Evolutionary conservation across 1,284 basidiomycete species (phyloP).

Genomic region (Boletus sp.): DNA sequence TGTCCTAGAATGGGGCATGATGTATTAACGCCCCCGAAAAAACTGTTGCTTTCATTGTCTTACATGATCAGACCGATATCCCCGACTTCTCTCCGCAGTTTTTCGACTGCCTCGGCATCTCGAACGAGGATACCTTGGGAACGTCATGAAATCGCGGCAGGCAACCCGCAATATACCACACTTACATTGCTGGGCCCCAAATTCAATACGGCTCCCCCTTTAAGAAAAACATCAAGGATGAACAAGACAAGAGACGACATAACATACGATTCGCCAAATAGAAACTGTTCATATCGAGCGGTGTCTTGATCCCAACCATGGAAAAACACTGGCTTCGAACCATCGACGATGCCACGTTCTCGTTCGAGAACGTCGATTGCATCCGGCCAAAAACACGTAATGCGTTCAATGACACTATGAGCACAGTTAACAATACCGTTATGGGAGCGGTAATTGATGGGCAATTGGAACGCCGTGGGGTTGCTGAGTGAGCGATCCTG

Average conservation of each 20-base stretch:
- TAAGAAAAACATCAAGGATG: constrained; percentile 3
- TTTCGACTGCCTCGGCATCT: constrained; percentile 44
- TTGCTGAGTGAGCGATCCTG: constrained; percentile 18
- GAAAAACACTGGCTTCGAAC: constrained; percentile 60
- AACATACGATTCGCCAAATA: constrained; percentile 41
- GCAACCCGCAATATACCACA: not conserved
- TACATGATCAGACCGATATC: constrained; percentile 64
- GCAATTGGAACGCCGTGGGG: constrained; percentile 58
- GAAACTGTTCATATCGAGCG: constrained; percentile 37
- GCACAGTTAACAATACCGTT: constrained; percentile 70
- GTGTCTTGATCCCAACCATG: constrained; percentile 52
- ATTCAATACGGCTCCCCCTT: constrained; percentile 55
- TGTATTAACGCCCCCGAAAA: not conserved
- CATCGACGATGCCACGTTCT: constrained; percentile 59
- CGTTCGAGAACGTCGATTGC: constrained; percentile 60
- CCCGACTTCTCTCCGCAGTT: constrained; percentile 54
- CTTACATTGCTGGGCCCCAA: constrained; percentile 68
- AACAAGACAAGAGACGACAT: not conserved
- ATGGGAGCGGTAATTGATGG: constrained; percentile 70
- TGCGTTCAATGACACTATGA: constrained; percentile 52
- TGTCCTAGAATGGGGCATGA: constrained; percentile 44
- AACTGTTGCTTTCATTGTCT: constrained; percentile 13
- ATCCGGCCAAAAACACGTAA: constrained; percentile 40
- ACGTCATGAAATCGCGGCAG: not conserved
- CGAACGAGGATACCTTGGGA: constrained; percentile 36